Evolutionary conservation across 257 asterid genomes (phyloP).

Genomic region (Plantago major): DNA sequence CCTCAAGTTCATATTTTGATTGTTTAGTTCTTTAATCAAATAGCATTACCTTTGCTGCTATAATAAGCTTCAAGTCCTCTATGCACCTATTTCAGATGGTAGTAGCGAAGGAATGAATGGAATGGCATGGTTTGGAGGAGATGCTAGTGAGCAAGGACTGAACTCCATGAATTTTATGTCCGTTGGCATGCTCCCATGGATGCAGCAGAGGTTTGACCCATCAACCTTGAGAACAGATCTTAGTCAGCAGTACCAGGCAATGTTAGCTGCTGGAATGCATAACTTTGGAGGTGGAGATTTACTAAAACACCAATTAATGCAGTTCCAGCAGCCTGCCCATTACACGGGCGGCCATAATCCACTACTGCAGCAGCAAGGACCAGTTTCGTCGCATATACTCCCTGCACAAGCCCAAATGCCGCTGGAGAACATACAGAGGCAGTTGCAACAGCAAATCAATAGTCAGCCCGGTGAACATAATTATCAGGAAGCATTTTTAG

Average conservation of each 20-base stretch:
- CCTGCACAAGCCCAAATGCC: slow-evolving; percentile 64
- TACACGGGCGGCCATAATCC: slow-evolving; percentile 54
- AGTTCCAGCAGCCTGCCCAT: slow-evolving; percentile 73
- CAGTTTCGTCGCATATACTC: slow-evolving; percentile 46
- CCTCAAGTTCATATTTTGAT: background rate
- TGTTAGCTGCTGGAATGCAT: slow-evolving; percentile 65
- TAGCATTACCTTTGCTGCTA: background rate
- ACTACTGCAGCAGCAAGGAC: slow-evolving; percentile 47
- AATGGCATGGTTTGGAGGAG: slow-evolving; percentile 84
- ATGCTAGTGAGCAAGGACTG: slow-evolving; percentile 67
- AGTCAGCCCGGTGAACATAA: slow-evolving; percentile 46
- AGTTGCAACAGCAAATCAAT: slow-evolving; percentile 46
- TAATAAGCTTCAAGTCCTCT: slow-evolving; percentile 6
- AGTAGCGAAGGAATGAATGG: slow-evolving; percentile 64
- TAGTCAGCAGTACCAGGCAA: slow-evolving; percentile 79
- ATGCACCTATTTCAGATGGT: slow-evolving; percentile 44
- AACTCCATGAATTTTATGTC: slow-evolving; percentile 63
- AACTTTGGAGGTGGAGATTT: slow-evolving; percentile 52
- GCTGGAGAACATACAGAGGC: slow-evolving; percentile 49
- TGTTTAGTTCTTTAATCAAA: slow-evolving; percentile 4
- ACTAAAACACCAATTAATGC: slow-evolving; percentile 61
- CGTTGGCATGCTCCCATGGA: slow-evolving; percentile 71
- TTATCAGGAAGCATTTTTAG: slow-evolving; percentile 55
- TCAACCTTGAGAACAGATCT: slow-evolving; percentile 56
- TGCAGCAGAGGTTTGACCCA: slow-evolving; percentile 83